phyloP scores from a whole-genome alignment of 768 basidiomycete genomes.

The Kwoniella newhampshirensis region DNA sequence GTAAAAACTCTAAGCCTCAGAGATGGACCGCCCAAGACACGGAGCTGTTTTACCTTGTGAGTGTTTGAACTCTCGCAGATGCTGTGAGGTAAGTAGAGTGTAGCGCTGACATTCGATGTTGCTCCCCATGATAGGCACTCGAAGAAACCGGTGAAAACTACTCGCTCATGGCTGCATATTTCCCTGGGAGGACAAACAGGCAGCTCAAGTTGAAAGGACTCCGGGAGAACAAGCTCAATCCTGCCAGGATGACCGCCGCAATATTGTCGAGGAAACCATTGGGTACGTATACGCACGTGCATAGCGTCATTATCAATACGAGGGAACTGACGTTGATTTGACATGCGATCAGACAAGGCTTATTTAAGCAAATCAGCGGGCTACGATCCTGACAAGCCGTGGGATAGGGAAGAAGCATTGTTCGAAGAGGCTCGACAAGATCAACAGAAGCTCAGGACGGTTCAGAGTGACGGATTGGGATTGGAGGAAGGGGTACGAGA shows the following conservation, averaged over 20 bases:
- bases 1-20: conserved; percentile 17
- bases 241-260: conserved; percentile 33
- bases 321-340: neutral
- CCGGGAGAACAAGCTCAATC: conserved; percentile 32
- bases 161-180: conserved; percentile 37
- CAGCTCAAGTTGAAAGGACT: conserved; percentile 37
- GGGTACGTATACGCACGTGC: conserved; percentile 22
- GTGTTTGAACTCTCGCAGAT: conserved; percentile 6
- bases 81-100: too few relatives aligned
- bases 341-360: conserved; percentile 18
- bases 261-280: conserved; percentile 28
- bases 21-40: conserved; percentile 39
- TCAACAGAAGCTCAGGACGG: conserved; percentile 10
- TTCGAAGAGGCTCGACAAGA: conserved; percentile 30
- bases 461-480: conserved; percentile 7
- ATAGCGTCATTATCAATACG: neutral
- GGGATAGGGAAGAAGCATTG: conserved; percentile 25
- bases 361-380: conserved; percentile 33
- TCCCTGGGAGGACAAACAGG: conserved; percentile 30
- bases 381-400: conserved; percentile 26
- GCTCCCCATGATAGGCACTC: conserved; percentile 37
- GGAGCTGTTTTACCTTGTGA: conserved; percentile 43
- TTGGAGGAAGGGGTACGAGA: neutral
- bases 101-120: too few relatives aligned
- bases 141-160: conserved; percentile 41